Percentiles rank a stretch among this genome's conserved stretches.
Evolutionary conservation across 228 moss, liverwort and hornwort genomes (phyloP).

Genomic region (Sphagnum fallax): DNA sequence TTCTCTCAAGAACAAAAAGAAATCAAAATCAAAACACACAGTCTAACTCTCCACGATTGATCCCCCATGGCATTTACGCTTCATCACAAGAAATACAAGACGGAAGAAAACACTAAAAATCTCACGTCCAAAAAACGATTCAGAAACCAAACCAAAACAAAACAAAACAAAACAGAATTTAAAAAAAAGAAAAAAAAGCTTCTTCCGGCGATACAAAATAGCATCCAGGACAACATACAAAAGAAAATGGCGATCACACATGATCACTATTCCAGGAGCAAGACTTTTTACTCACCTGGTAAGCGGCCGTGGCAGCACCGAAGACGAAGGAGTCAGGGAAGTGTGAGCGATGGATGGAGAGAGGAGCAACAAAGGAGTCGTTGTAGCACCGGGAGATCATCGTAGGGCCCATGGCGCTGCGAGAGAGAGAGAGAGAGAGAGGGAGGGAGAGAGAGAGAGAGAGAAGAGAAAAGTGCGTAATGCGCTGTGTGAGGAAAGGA

Average conservation of each 20-base stretch:
- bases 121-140: not conserved
- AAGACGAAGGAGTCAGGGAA: slow-evolving; percentile 36
- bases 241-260: not conserved
- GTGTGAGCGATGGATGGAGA: slow-evolving; percentile 18
- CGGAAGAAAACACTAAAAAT: no score
- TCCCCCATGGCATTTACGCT: no score
- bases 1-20: no score
- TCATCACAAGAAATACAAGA: no score
- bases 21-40: no score
- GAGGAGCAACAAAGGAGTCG: not conserved
- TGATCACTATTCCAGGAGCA: not conserved
- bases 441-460: no score
- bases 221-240: not conserved
- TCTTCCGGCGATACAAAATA: no score
- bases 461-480: no score
- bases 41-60: no score
- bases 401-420: not conserved
- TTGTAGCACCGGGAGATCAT: not conserved
- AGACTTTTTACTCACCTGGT: slow-evolving; percentile 19
- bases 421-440: no score
- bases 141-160: not conserved
- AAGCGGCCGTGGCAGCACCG: slow-evolving; percentile 46
- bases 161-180: not conserved
- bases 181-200: no score
- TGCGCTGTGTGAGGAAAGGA: no score